A percentile compares a stretch with the other conserved stretches of the same genome.
Evolutionary conservation across 176 grass and related monocot genomes (phyloP).

Genomic region (Elaeis guineensis): DNA sequence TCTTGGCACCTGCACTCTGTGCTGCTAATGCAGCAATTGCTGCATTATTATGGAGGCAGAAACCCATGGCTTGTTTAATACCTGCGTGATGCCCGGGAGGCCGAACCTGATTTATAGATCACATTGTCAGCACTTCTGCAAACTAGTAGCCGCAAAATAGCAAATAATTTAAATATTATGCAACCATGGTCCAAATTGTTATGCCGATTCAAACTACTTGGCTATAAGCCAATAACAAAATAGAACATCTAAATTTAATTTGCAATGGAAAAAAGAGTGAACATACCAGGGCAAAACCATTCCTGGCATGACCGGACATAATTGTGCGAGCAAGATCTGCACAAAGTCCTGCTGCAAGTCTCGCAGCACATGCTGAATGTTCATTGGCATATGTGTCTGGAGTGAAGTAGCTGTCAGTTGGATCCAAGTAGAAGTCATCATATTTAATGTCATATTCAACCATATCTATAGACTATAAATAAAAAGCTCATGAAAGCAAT

Average conservation of each 20-base stretch:
- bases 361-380: conserved; percentile 81
- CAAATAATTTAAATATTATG: no score
- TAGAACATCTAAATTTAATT: conserved; percentile 3
- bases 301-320: conserved; percentile 49
- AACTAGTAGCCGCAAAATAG: neutral
- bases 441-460: conserved; percentile 16
- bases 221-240: conserved; percentile 2
- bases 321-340: conserved; percentile 84
- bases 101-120: conserved; percentile 49
- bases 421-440: conserved; percentile 16
- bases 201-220: conserved; percentile 8
- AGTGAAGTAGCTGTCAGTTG: conserved; percentile 84
- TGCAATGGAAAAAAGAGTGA: conserved; percentile 4
- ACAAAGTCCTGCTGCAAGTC: conserved; percentile 90
- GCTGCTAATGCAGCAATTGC: conserved; percentile 90
- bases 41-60: conserved; percentile 97
- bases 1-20: conserved; percentile 84
- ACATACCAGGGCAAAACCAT: conserved; percentile 95
- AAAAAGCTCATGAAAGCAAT: no score
- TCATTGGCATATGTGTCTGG: conserved; percentile 90
- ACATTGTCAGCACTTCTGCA: neutral
- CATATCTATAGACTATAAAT: neutral
- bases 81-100: conserved; percentile 98
- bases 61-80: conserved; percentile 92
- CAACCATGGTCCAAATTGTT: neutral